Evolutionary conservation across 768 basidiomycete genomes (phyloP).

Genomic region (Pleurotus djamor): DNA sequence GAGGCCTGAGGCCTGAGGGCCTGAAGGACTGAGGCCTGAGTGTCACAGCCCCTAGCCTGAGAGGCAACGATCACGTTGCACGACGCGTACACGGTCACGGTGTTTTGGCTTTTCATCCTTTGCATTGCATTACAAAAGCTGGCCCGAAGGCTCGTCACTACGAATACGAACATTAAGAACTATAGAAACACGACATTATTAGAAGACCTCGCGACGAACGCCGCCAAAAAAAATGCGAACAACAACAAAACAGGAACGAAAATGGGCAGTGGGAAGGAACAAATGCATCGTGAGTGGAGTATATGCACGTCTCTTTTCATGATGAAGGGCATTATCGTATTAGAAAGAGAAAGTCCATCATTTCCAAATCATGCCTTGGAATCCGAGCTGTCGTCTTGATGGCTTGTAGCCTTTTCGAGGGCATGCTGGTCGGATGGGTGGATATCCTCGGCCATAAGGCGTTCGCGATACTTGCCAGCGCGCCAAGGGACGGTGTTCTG

Average conservation of each 20-base stretch:
- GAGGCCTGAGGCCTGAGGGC: too few relatives aligned
- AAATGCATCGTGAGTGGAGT: neutral
- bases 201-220: neutral
- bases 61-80: too few relatives aligned
- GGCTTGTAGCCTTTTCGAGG: conserved; percentile 1
- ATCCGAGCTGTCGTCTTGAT: conserved; percentile 3
- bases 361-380: neutral
- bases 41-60: too few relatives aligned
- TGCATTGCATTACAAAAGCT: neutral
- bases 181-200: neutral
- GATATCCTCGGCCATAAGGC: conserved; percentile 22
- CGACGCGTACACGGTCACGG: too few relatives aligned
- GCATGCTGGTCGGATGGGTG: neutral
- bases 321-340: too few relatives aligned
- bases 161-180: neutral
- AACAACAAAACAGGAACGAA: neutral
- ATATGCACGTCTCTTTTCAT: neutral
- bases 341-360: too few relatives aligned
- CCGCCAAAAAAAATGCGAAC: neutral
- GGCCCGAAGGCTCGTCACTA: neutral
- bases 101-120: neutral
- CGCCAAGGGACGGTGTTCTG: conserved; percentile 48
- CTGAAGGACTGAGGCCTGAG: too few relatives aligned
- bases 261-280: neutral
- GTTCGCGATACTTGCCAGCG: conserved; percentile 40